phyloP scores from a whole-genome alignment of 192 early-diverging fungal species.

The Backusella tarrabulga region DNA sequence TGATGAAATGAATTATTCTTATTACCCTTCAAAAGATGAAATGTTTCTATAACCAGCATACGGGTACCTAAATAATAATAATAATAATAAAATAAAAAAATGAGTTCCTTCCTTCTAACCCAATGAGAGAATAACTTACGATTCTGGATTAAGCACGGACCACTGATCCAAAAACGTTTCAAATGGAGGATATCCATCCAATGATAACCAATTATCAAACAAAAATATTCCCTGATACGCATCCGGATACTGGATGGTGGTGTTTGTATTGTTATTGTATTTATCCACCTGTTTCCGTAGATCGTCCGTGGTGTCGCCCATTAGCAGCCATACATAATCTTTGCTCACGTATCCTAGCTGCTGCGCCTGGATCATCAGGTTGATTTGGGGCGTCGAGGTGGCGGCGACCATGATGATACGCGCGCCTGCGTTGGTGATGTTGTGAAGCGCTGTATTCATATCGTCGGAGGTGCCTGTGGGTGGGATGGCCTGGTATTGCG shows the following conservation, averaged over 20 bases:
- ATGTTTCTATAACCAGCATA: slow-evolving; percentile 46
- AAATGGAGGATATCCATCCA: slow-evolving; percentile 45
- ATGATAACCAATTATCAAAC: slow-evolving; percentile 45
- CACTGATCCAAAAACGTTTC: slow-evolving; percentile 45
- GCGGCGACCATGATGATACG: slow-evolving; percentile 46
- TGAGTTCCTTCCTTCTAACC: too few relatives aligned
- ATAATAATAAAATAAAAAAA: background rate
- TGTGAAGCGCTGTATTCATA: slow-evolving; percentile 21
- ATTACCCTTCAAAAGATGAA: slow-evolving; percentile 46
- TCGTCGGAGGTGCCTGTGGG: slow-evolving; percentile 28
- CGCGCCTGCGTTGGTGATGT: slow-evolving; percentile 35
- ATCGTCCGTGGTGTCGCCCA: slow-evolving; percentile 35
- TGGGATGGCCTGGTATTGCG: slow-evolving; percentile 38
- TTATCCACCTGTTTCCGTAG: slow-evolving; percentile 15
- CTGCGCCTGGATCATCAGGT: slow-evolving; percentile 39
- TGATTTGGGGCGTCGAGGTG: slow-evolving; percentile 29
- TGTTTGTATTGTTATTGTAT: slow-evolving; percentile 4
- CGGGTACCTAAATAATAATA: slow-evolving; percentile 29
- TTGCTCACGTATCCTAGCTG: slow-evolving; percentile 30
- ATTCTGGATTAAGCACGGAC: slow-evolving; percentile 35
- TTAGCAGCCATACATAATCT: slow-evolving; percentile 45
- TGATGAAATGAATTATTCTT: background rate
- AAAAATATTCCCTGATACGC: slow-evolving; percentile 39
- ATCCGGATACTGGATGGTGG: background rate
- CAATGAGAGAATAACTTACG: slow-evolving; percentile 16